Evolutionary conservation across 2,329 filamentous ascomycete genomes (phyloP), one percentile per base, ranked within the genome.

Genomic region (Clarireedia monteithiana): DNA sequence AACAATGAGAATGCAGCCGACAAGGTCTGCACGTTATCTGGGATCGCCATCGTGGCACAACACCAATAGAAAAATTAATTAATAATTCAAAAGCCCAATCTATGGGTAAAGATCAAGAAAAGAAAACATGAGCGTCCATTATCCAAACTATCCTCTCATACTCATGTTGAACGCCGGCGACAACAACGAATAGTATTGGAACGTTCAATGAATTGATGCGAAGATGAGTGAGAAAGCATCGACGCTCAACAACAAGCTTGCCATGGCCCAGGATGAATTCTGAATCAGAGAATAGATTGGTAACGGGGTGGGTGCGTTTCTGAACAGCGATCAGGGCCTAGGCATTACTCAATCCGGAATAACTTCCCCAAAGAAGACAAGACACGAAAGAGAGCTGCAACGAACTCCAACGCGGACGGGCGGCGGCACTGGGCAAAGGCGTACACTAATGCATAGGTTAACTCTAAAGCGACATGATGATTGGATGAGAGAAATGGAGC

Each of bases 1-100:
- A 12, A 70, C 68, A 69, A 69, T 51, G 65, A 65, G 59, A 69
- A 70, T 17, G 68, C 68, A 50, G 68, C 66, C 52, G 59, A 58
- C 56, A 69, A 60, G 24, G 65, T 64, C 62, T 69, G 68, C 36
- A 66, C 58, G 39, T 62, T 53, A 62, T 64, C 64, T 24, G 67
- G 59, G 49, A 68, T 63, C 23, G 63, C 62, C 67, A 69, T 69
- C 38, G 55, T 56, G 58, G 55, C 49, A 42, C 47, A 27, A 40
- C 58, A 59, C 59, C 59, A 60, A 63, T 17, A 48, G 55, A 26
- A 51, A 58, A 52, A 62, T 53, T 58, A 59, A 63, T 61, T 63
- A 63, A 61, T 50, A 53, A 53, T 15, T 36, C 55, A 55, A 63
- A 62, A 58, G 50, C 64, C 65, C 66, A 69, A 59, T 68, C 66